Evolutionary conservation across 108 stramenopile genomes (phyloP).

Genomic region (Nitzschia sp.): DNA sequence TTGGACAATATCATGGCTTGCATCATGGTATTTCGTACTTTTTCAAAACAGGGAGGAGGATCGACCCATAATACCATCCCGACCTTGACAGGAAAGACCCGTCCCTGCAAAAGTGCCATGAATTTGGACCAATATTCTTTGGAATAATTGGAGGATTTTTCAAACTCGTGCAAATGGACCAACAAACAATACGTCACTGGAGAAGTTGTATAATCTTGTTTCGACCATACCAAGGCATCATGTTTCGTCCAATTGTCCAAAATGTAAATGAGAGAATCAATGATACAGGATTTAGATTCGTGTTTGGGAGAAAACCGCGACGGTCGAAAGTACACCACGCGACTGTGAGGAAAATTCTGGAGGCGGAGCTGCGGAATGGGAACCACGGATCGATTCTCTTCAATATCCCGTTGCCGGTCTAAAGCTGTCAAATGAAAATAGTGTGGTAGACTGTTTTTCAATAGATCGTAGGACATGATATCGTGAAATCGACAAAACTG

Average conservation of each 20-base stretch:
- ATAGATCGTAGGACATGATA: neutral
- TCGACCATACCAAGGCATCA: constrained; percentile 1
- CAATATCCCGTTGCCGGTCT: constrained; percentile 11
- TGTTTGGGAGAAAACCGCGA: constrained; percentile 6
- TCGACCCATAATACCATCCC: constrained; percentile 12
- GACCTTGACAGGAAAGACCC: constrained; percentile 8
- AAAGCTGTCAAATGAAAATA: constrained; percentile 11
- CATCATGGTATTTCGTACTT: neutral
- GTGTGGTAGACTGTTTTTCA: constrained; percentile 5
- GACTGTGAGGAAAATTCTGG: neutral
- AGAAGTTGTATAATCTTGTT: neutral
- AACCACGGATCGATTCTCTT: constrained; percentile 4
- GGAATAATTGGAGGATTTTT: neutral
- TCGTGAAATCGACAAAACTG: constrained; percentile 7
- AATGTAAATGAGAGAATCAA: constrained; percentile 11
- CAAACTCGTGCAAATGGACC: constrained; percentile 15
- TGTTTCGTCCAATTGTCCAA: constrained; percentile 18
- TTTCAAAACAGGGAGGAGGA: constrained; percentile 9
- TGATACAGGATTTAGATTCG: neutral
- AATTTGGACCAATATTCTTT: constrained; percentile 14
- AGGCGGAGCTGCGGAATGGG: constrained; percentile 4
- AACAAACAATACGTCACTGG: constrained; percentile 1
- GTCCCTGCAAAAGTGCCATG: constrained; percentile 13
- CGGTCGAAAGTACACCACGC: constrained; percentile 12
- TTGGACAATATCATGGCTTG: constrained; percentile 3